Percentiles rank a stretch among this genome's conserved stretches.
Conservation (phyloP, 257 asterid genomes). For the Hygrophila difformis region DNA sequence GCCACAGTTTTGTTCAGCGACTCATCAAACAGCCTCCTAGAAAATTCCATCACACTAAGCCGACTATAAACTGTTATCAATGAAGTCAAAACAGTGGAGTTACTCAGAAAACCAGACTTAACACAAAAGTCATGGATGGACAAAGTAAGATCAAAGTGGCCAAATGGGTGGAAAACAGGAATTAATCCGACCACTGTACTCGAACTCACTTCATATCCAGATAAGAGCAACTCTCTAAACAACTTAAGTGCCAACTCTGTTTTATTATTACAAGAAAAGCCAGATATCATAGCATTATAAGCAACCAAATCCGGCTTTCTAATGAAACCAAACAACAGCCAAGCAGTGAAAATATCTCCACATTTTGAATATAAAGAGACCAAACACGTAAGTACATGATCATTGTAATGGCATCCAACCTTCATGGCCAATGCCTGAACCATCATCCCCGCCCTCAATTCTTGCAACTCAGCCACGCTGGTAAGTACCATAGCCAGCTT, state of each 20-base stretch:
- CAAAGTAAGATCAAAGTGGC: slow-evolving; percentile 31
- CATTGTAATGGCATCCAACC: slow-evolving; percentile 30
- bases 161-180: slow-evolving; percentile 50
- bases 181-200: slow-evolving; percentile 47
- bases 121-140: slow-evolving; percentile 38
- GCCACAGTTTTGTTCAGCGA: slow-evolving; percentile 41
- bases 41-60: slow-evolving; percentile 38
- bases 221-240: slow-evolving; percentile 31
- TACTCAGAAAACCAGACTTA: slow-evolving; percentile 25
- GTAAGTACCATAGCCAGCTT: slow-evolving; percentile 43
- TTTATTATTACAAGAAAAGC: slow-evolving; percentile 35
- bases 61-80: slow-evolving; percentile 43
- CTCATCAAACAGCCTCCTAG: slow-evolving; percentile 44
- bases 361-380: slow-evolving; percentile 46
- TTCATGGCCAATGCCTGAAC: slow-evolving; percentile 43
- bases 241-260: slow-evolving; percentile 29
- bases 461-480: slow-evolving; percentile 48
- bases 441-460: slow-evolving; percentile 40
- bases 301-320: slow-evolving; percentile 42
- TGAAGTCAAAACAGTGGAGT: slow-evolving; percentile 47
- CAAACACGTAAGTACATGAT: slow-evolving; percentile 48
- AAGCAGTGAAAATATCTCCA: slow-evolving; percentile 37
- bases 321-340: slow-evolving; percentile 31
- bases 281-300: slow-evolving; percentile 49
- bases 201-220: slow-evolving; percentile 28